Evolutionary conservation across 371 early-diverging fungal genomes (phyloP), one percentile per base, ranked within the genome.

Genomic region (Gilbertella persicaria): DNA sequence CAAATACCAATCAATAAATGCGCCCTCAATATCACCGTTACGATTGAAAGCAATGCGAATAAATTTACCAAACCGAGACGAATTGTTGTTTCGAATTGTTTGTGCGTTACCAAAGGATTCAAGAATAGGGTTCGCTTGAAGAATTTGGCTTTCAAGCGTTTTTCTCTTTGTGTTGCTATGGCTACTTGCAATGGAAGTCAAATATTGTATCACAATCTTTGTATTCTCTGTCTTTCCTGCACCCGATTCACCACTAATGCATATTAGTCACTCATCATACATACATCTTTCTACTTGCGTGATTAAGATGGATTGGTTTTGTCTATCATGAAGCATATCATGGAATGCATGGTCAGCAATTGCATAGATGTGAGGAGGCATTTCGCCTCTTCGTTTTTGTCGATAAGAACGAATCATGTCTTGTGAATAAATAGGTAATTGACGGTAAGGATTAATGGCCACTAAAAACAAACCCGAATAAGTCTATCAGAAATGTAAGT

Each of bases 161-260:
- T 1, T 33, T n/a, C 16, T 51, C 29, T 26, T 29, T 20, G 19
- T 17, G n/a, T 21, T 28, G 38, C 41, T 25, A 23, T 48, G 12
- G 44, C 39, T 53, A 25, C 86, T 77, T 5, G 97, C 96, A 35
- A 96, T 88, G 1, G 91, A 82, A 0, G 99, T 91, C 44, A 99
- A 75, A 77, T 98, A 99, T 69, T 98, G 96, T 50, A 99, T 99
- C 19, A 98, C 98, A 56, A 96, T 96, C 66, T 99, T 99, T n/a
- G 99, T 98, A 74, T 98, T 99, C 76, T 98, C 99, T n/a, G 99
- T 99, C 75, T 99, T 99, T 40, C 99, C 99, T 21, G 99, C 99
- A 42, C 99, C 99, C 19, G 99, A 98, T 79, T 99, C 99, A 54
- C 99, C 99, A 35, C 93, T 93, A 53, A 39, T 25, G 2, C 16